phyloP scores from a whole-genome alignment of 202 grass and related monocot genomes.

The Saccharum hybrid region DNA sequence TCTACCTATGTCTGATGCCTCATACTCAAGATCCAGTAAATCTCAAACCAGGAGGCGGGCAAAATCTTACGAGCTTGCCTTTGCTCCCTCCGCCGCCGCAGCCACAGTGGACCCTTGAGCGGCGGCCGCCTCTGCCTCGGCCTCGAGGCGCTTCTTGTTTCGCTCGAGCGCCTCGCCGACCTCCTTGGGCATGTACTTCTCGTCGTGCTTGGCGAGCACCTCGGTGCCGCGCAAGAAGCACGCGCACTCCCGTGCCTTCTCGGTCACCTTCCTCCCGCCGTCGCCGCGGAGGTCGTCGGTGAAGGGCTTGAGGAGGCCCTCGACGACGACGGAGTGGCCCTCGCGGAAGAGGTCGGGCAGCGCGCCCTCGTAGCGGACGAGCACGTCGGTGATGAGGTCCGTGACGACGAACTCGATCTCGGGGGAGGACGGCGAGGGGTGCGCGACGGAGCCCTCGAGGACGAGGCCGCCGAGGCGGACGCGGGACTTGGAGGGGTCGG shows the following conservation, averaged over 20 bases:
- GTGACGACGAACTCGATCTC: conserved; percentile 99
- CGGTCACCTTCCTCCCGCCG: conserved; percentile 55
- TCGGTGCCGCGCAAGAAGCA: conserved; percentile 80
- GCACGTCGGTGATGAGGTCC: conserved; percentile 88
- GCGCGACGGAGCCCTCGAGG: conserved; percentile 82
- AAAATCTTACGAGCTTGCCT: conserved; percentile 55
- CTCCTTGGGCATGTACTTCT: conserved; percentile 99
- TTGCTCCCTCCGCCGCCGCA: conserved; percentile 25
- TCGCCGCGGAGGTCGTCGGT: conserved; percentile 46
- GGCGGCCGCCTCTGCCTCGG: conserved; percentile 41
- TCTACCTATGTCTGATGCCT: conserved; percentile 52
- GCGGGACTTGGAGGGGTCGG: conserved; percentile 62
- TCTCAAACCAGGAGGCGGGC: conserved; percentile 8
- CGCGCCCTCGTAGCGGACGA: conserved; percentile 85
- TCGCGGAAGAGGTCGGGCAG: conserved; percentile 96
- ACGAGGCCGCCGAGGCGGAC: conserved; percentile 88
- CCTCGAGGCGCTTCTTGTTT: conserved; percentile 81
- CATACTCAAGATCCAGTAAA: conserved; percentile 48
- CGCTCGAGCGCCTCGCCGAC: conserved; percentile 83
- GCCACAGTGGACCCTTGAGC: background rate
- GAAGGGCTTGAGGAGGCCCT: conserved; percentile 81
- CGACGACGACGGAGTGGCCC: conserved; percentile 91
- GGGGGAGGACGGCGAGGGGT: conserved; percentile 55
- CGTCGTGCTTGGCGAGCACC: conserved; percentile 98
- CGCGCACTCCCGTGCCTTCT: conserved; percentile 63